A percentile compares a stretch with the other conserved stretches of the same genome.
Evolutionary conservation across 1,139 yeast genomes (phyloP).

Genomic region (Arxiozyma telluris): DNA sequence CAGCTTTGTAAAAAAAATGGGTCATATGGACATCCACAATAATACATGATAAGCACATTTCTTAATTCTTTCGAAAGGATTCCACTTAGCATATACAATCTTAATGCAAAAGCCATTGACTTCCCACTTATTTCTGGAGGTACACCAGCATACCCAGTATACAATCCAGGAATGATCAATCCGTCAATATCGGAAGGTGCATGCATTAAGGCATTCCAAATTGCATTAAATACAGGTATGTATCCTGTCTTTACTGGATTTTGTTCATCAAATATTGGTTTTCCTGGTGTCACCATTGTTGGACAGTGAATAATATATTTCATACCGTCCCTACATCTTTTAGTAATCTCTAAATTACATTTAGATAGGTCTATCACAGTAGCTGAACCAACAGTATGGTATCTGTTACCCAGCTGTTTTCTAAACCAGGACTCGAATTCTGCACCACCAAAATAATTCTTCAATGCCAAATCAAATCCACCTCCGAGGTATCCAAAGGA

Average conservation of each 20-base stretch:
- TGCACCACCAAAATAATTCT: slow-evolving; percentile 30
- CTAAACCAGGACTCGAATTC: slow-evolving; percentile 25
- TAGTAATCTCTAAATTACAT: slow-evolving; percentile 7
- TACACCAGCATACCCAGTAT: slow-evolving; percentile 44
- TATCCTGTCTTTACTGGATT: slow-evolving; percentile 17
- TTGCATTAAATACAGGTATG: slow-evolving; percentile 37
- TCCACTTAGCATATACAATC: slow-evolving; percentile 15
- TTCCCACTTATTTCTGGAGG: slow-evolving; percentile 31
- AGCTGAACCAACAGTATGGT: slow-evolving; percentile 23
- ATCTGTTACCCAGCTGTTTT: slow-evolving; percentile 18
- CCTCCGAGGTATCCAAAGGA: slow-evolving; percentile 45
- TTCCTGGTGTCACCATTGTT: slow-evolving; percentile 40
- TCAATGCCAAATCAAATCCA: slow-evolving; percentile 41
- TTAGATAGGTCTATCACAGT: slow-evolving; percentile 18
- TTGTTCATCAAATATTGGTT: slow-evolving; percentile 15
- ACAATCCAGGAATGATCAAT: slow-evolving; percentile 42
- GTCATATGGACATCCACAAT: slow-evolving; percentile 18
- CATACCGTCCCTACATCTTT: slow-evolving; percentile 15
- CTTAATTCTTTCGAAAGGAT: slow-evolving; percentile 17
- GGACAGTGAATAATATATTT: slow-evolving; percentile 39
- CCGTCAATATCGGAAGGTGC: slow-evolving; percentile 24
- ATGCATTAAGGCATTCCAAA: slow-evolving; percentile 36
- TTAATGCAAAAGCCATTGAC: slow-evolving; percentile 27
- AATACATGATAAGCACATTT: slow-evolving; percentile 24
- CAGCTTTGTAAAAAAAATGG: slow-evolving; percentile 18